Evolutionary conservation across 345 rosid species (phyloP), one percentile per base, ranked within the genome.

Genomic region (Linum usitatissimum): DNA sequence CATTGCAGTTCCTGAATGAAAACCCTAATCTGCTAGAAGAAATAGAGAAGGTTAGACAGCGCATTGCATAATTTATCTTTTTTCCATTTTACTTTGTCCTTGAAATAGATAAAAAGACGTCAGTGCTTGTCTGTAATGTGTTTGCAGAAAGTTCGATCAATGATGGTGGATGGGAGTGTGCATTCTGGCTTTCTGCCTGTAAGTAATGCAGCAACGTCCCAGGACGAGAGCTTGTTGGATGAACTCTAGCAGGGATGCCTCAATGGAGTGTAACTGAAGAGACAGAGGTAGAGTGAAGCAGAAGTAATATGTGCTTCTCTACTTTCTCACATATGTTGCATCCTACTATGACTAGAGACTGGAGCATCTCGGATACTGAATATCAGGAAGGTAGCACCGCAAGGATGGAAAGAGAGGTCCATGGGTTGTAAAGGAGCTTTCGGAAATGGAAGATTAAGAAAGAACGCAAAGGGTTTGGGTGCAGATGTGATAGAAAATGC

Each of bases 1-100:
- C 98, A 63, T 66, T 92, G 63, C 98, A 92, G 21, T 83, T 84
- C 69, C 77, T 89, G 78, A 79, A 79, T 65, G 96, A 92, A 65
- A 81, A 81, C 67, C 91, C 88, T 62, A 51, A 66, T 72, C 77
- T 83, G 51, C 78, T 65, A 2, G 89, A 77, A 17, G 91, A 89
- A 72, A 81, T 92, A 55, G 96, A 89, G 72, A 92, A 87, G 96
- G 98, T 91, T 23, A 23, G 28, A 23, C 28, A 23, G 28, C 28
- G 28, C 28, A 23, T 23, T 23, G 28, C 28, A 23, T 23, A 23
- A 23, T 23, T 23, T 23, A 23, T 23, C 28, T 2, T 23, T 23
- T 23, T 23, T 34, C 38, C 4, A 3, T 34, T 34, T 34, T 5
- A 34, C 38, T 0, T 34, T 34, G 38, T 34, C 6, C 45, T 23